Evolutionary conservation across 2,329 filamentous ascomycete species (phyloP), one percentile per base, ranked within the genome.

Genomic region (Stylonectria norvegica): DNA sequence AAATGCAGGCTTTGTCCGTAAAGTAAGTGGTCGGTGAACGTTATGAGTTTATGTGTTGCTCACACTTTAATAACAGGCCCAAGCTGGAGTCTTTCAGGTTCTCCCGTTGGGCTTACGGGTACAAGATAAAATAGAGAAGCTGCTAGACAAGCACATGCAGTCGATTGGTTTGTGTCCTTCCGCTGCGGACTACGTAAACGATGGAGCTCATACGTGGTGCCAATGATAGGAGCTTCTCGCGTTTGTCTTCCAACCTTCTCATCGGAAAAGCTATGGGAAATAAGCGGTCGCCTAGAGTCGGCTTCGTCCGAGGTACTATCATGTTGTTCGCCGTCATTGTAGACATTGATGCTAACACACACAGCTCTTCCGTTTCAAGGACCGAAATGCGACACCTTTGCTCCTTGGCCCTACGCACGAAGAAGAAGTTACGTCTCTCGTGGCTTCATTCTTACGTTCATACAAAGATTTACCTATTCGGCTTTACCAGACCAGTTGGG

Each of bases 351-450:
- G n/a, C 57, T 65, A 31, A 65, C 38, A 8, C 30, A 20, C 5
- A 9, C 55, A 93, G 83, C 75, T 96, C 15, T 91, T 96, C 53
- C 80, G 78, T 29, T 78, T 97, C 33, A 67, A 75, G 31, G 93
- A 97, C 63, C 80, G 93, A 40, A 93, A 86, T 63, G 78, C 85
- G 5, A 71, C 76, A 1, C 73, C 77, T 4, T 87, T 87, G 47
- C 73, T 98, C 20, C 76, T 98, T 4, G 85, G 89, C 1, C 93
- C 93, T 1, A 98, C 93, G 0, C 93, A 98, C 47, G 93, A 98
- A 59, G 93, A 98, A 62, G 93, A 98, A 60, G 93, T 98, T 52
- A 98, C 93, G 0, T 70, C 76, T 0, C 70, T 98, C 3, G 86
- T 96, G 2, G 79, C 81, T 4, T 75, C 40, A 76, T 83, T 12